Evolutionary conservation across 1,284 basidiomycete species (phyloP), one percentile per base, ranked within the genome.

Genomic region (Cerrena zonata): DNA sequence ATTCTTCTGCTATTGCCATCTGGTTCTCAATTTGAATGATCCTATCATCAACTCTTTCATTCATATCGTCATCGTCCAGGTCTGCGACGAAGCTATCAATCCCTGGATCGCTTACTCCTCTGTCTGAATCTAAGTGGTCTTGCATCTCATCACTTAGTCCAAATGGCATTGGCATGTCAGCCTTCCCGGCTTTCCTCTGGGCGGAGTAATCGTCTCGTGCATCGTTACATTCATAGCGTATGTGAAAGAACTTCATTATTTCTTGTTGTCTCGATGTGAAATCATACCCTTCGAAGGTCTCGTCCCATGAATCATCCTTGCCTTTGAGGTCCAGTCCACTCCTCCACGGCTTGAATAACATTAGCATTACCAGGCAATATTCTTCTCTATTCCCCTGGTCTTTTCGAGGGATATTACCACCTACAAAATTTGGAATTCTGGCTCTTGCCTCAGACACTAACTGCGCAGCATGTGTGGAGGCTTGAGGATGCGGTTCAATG

Each of bases 121-220:
- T 23, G 23, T 53, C 46, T 12, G 52, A 47, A 43, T 48, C 34
- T 49, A 50, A 64, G 47, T 64, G 59, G 50, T 64, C 58, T 54
- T 55, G 53, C 61, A n/a, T n/a, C n/a, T n/a, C n/a, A n/a, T n/a
- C n/a, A n/a, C n/a, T n/a, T n/a, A n/a, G n/a, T n/a, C n/a, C n/a
- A n/a, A n/a, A n/a, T n/a, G n/a, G n/a, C n/a, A n/a, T n/a, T n/a
- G n/a, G n/a, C n/a, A n/a, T n/a, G n/a, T n/a, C n/a, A n/a, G n/a
- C n/a, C n/a, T n/a, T n/a, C n/a, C n/a, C n/a, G n/a, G n/a, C n/a
- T n/a, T n/a, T n/a, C n/a, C n/a, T n/a, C n/a, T n/a, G n/a, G n/a
- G n/a, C n/a, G n/a, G n/a, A n/a, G n/a, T n/a, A n/a, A n/a, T n/a
- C n/a, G n/a, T n/a, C n/a, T n/a, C n/a, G n/a, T n/a, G n/a, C n/a